Conservation (phyloP, 805 yeast genomes). For the Isabelozyma pseudorhagii region DNA sequence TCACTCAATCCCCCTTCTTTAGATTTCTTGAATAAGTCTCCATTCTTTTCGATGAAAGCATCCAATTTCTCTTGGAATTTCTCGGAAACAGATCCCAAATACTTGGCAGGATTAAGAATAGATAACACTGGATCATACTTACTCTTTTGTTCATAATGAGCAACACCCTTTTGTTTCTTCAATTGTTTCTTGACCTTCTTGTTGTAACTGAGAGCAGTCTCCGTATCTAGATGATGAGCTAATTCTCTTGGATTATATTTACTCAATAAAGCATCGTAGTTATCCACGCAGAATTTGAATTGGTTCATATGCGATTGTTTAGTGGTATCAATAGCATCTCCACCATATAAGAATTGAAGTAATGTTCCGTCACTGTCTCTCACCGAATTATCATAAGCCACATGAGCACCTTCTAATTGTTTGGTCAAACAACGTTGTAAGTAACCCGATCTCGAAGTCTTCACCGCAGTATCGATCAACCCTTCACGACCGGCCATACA, state of each 20-base stretch:
- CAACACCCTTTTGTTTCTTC: slow-evolving; percentile 59
- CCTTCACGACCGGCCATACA: slow-evolving; percentile 99
- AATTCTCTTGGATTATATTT: slow-evolving; percentile 82
- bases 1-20: slow-evolving; percentile 59
- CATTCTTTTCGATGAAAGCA: slow-evolving; percentile 55
- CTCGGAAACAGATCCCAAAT: slow-evolving; percentile 91
- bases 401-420: slow-evolving; percentile 95
- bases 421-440: slow-evolving; percentile 97
- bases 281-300: slow-evolving; percentile 89
- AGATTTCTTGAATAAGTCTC: slow-evolving; percentile 51
- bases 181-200: slow-evolving; percentile 76
- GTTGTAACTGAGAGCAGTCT: slow-evolving; percentile 71
- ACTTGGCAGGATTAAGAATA: slow-evolving; percentile 81
- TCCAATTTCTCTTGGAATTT: slow-evolving; percentile 81
- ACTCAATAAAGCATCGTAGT: slow-evolving; percentile 79
- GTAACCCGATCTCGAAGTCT: slow-evolving; percentile 97
- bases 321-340: slow-evolving; percentile 92
- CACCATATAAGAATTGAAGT: slow-evolving; percentile 95
- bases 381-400: slow-evolving; percentile 90
- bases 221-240: slow-evolving; percentile 75
- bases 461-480: slow-evolving; percentile 98
- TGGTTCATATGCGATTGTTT: slow-evolving; percentile 92
- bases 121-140: slow-evolving; percentile 89
- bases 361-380: slow-evolving; percentile 94
- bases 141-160: slow-evolving; percentile 58